Evolutionary conservation across 2,329 filamentous ascomycete species (phyloP).

Genomic region (Colletotrichum spaethianum): DNA sequence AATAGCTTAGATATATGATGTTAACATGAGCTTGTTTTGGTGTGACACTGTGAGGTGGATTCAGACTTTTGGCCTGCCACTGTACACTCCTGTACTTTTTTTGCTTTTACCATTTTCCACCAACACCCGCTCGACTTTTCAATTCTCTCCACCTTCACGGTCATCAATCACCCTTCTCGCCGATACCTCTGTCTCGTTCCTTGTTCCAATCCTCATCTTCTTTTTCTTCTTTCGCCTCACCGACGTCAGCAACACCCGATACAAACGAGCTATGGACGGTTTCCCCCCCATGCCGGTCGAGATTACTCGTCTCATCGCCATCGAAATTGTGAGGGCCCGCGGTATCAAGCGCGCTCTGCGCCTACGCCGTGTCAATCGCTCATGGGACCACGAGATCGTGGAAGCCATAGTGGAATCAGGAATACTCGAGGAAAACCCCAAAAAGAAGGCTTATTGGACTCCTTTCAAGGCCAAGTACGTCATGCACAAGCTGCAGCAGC

Average conservation of each 20-base stretch:
- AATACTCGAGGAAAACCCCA: constrained; percentile 7
- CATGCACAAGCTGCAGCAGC: constrained; percentile 16
- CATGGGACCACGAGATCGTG: constrained; percentile 13
- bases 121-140: not conserved
- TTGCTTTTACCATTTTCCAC: not conserved
- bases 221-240: not conserved
- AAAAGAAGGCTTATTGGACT: not conserved
- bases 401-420: constrained; percentile 15
- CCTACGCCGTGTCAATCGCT: constrained; percentile 8
- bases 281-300: not conserved
- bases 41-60: no score
- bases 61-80: no score
- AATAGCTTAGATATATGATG: no score
- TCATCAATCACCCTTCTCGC: constrained; percentile 3
- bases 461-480: constrained; percentile 1
- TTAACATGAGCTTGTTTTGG: no score
- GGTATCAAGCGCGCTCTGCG: not conserved
- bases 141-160: constrained; percentile 3
- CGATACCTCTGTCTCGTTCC: not conserved
- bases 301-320: constrained; percentile 4
- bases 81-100: not conserved
- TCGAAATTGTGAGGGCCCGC: constrained; percentile 1
- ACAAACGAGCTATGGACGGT: constrained; percentile 10
- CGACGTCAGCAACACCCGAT: not conserved
- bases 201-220: not conserved